phyloP scores from a whole-genome alignment of 768 basidiomycete species.

The Pholiota conissans region DNA sequence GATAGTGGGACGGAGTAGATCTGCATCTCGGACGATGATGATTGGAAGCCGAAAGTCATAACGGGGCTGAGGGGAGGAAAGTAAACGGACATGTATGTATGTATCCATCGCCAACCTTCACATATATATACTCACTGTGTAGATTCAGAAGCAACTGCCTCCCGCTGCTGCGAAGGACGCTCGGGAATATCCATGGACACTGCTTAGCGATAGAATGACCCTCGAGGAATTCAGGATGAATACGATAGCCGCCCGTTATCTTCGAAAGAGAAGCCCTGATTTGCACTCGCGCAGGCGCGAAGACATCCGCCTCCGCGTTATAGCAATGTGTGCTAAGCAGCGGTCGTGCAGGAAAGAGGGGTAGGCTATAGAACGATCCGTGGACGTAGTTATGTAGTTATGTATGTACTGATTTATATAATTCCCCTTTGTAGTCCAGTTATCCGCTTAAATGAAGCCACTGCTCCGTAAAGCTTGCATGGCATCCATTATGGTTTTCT shows the following conservation, averaged over 20 bases:
- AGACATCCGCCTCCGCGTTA: slow-evolving; percentile 2
- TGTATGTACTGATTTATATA: background rate
- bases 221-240: no score
- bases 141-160: background rate
- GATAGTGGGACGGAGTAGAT: background rate
- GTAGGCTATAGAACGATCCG: background rate
- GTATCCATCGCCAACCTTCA: background rate
- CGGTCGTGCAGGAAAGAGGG: background rate
- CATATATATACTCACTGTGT: background rate
- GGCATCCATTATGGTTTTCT: background rate
- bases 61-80: background rate
- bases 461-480: background rate
- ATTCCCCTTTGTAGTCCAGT: background rate
- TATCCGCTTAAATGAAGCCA: slow-evolving; percentile 3
- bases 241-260: background rate
- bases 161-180: background rate
- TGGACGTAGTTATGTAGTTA: no score
- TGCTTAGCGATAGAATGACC: background rate
- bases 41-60: background rate
- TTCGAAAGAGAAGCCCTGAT: background rate
- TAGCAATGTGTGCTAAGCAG: background rate
- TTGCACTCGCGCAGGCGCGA: background rate
- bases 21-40: background rate
- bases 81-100: background rate
- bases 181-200: background rate